These are phyloP conservation scores for Fusarium decemcellulare DNA, from an alignment of 2,329 filamentous ascomycete genomes.

Conservation along the genomic window DNA sequence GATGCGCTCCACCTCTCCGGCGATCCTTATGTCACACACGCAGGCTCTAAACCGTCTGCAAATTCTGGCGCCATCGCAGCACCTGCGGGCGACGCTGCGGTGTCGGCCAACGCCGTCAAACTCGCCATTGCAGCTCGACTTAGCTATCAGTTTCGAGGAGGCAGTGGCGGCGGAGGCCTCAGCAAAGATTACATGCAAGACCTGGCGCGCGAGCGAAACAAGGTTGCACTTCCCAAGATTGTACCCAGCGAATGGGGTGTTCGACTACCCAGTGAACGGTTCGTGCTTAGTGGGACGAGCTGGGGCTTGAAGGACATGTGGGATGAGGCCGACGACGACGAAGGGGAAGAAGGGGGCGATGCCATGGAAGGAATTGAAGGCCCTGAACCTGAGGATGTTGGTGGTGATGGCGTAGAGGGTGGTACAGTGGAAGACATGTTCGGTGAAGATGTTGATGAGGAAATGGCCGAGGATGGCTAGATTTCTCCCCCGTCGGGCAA, in stretches of 20 bases:
- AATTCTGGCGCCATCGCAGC: constrained; percentile 63
- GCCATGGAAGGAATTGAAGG: constrained; percentile 65
- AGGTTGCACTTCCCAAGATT: constrained; percentile 74
- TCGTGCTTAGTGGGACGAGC: constrained; percentile 75
- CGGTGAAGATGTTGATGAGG: constrained; percentile 68
- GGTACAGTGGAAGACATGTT: constrained; percentile 70
- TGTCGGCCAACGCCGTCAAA: constrained; percentile 77
- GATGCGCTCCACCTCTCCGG: constrained; percentile 79
- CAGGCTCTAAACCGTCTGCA: constrained; percentile 66
- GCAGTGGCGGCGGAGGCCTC: constrained; percentile 66
- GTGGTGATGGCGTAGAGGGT: constrained; percentile 63
- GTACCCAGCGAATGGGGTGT: constrained; percentile 77
- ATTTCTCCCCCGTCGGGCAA: constrained; percentile 16
- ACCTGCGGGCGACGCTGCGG: constrained; percentile 66
- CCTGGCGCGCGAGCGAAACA: constrained; percentile 80
- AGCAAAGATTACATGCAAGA: constrained; percentile 84
- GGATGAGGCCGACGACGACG: constrained; percentile 63
- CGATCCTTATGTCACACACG: constrained; percentile 76
- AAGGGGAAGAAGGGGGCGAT: constrained; percentile 60
- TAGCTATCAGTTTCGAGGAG: constrained; percentile 76
- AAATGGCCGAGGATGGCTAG: constrained; percentile 64
- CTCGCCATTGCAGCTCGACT: constrained; percentile 80
- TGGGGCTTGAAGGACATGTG: constrained; percentile 76
- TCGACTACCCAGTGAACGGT: constrained; percentile 76
- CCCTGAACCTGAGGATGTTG: constrained; percentile 58